Percentiles rank a stretch among this genome's conserved stretches.
phyloP scores from a whole-genome alignment of 768 basidiomycete genomes.

The Lactifluus volemus region DNA sequence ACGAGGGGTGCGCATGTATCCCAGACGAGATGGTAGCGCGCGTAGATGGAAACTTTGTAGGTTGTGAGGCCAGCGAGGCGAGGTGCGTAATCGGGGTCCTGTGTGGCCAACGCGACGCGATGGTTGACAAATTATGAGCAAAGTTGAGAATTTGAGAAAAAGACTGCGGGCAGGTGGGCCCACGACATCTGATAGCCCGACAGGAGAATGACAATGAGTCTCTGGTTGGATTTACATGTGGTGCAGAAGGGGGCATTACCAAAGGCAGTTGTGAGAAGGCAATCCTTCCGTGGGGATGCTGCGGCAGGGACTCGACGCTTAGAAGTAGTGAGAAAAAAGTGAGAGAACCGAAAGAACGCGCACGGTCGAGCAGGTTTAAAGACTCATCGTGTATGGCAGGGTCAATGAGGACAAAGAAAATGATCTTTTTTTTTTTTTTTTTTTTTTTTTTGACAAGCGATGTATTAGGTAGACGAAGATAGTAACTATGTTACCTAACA shows the following conservation, averaged over 20 bases:
- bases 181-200: slow-evolving; percentile 75
- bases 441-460: too few species aligned
- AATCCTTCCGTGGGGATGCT: slow-evolving; percentile 66
- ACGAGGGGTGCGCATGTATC: slow-evolving; percentile 64
- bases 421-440: too few species aligned
- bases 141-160: not conserved
- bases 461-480: too few species aligned
- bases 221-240: slow-evolving; percentile 88
- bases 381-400: slow-evolving; percentile 82
- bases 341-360: slow-evolving; percentile 26
- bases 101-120: not conserved
- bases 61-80: slow-evolving; percentile 56
- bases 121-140: not conserved
- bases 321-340: not conserved
- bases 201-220: slow-evolving; percentile 74
- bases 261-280: slow-evolving; percentile 55
- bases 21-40: slow-evolving; percentile 86
- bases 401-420: slow-evolving; percentile 64
- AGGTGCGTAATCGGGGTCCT: slow-evolving; percentile 67
- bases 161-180: slow-evolving; percentile 22
- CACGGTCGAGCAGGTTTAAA: slow-evolving; percentile 66
- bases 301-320: not conserved
- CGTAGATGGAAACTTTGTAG: slow-evolving; percentile 67
- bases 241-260: slow-evolving; percentile 67
- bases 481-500: too few species aligned